These are phyloP conservation scores for Ascomycota sp. DNA, from an alignment of 2,329 filamentous ascomycete species.

Conservation along the genomic window DNA sequence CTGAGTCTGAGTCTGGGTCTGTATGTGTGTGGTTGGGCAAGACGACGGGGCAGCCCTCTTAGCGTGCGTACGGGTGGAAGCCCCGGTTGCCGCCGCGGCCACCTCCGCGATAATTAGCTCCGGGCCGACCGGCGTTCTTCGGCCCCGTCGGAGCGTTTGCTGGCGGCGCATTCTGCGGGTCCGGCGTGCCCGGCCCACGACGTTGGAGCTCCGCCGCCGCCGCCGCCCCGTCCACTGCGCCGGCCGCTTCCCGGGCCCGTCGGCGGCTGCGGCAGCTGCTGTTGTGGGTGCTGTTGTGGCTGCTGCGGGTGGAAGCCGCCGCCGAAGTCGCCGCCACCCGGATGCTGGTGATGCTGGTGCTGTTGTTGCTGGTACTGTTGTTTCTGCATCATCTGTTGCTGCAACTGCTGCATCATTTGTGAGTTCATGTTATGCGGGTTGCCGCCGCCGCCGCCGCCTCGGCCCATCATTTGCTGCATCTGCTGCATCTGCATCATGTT, in stretches of 20 bases:
- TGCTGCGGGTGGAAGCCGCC: conserved; percentile 17
- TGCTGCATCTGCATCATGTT: conserved; percentile 62
- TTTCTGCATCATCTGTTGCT: conserved; percentile 23
- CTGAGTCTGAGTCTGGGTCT: too few relatives aligned
- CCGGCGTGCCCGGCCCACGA: conserved; percentile 46
- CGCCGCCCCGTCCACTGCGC: conserved; percentile 6
- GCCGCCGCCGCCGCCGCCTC: conserved; percentile 14
- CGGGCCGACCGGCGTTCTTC: conserved; percentile 81
- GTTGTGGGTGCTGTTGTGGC: conserved; percentile 4
- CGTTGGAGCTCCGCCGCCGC: conserved; percentile 40
- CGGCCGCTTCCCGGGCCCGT: conserved; percentile 7
- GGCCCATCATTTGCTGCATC: conserved; percentile 36
- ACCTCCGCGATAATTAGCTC: conserved; percentile 83
- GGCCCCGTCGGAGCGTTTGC: conserved; percentile 69
- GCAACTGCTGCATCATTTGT: conserved; percentile 40
- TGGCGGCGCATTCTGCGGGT: conserved; percentile 26
- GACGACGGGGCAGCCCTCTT: too few relatives aligned
- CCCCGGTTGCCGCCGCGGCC: conserved; percentile 56
- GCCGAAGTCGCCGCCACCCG: conserved; percentile 11
- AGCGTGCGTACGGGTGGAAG: conserved; percentile 54
- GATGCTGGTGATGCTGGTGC: conserved; percentile 4
- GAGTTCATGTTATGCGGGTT: conserved; percentile 20
- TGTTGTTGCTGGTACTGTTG: conserved; percentile 9
- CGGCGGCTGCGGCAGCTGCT: conserved; percentile 23
- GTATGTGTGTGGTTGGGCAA: too few relatives aligned